Evolutionary conservation across 1,284 basidiomycete species (phyloP).

Genomic region (Exsudoporus floridanus): DNA sequence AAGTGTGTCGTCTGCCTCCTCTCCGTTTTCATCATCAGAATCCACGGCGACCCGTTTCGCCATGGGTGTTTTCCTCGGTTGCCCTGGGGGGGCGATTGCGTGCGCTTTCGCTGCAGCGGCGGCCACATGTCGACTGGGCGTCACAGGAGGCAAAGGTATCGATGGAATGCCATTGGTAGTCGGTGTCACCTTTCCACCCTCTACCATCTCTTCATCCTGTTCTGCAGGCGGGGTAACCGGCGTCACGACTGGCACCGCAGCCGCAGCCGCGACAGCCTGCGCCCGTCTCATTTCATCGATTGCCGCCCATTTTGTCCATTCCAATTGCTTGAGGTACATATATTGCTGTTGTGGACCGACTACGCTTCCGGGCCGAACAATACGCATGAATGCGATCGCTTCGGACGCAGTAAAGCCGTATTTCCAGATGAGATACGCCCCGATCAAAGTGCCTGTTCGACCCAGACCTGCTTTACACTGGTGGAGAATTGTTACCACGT

Average conservation of each 20-base stretch:
- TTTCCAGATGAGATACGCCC: conserved; percentile 98
- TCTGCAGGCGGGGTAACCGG: conserved; percentile 83
- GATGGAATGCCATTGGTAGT: conserved; percentile 32
- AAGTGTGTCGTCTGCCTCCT: conserved; percentile 58
- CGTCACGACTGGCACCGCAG: conserved; percentile 52
- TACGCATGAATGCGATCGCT: conserved; percentile 97
- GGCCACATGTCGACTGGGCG: conserved; percentile 72
- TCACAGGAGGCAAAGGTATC: conserved; percentile 63
- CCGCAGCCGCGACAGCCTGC: conserved; percentile 46
- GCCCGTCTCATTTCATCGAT: conserved; percentile 65
- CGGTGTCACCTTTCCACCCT: conserved; percentile 40
- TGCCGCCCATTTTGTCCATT: conserved; percentile 93
- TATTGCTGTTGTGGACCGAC: conserved; percentile 95
- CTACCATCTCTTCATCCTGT: conserved; percentile 55
- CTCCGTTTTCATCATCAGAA: conserved; percentile 54
- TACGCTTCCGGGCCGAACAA: conserved; percentile 93
- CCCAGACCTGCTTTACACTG: conserved; percentile 95
- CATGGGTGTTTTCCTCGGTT: conserved; percentile 82
- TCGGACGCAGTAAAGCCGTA: conserved; percentile 99
- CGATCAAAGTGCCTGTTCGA: conserved; percentile 92
- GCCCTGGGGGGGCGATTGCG: conserved; percentile 72
- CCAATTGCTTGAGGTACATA: conserved; percentile 93
- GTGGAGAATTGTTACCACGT: conserved; percentile 19
- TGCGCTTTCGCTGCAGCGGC: conserved; percentile 65
- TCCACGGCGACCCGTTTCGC: conserved; percentile 63